These are phyloP conservation scores for Verbascum thapsus DNA, from an alignment of 257 asterid species.

Conservation along the genomic window DNA sequence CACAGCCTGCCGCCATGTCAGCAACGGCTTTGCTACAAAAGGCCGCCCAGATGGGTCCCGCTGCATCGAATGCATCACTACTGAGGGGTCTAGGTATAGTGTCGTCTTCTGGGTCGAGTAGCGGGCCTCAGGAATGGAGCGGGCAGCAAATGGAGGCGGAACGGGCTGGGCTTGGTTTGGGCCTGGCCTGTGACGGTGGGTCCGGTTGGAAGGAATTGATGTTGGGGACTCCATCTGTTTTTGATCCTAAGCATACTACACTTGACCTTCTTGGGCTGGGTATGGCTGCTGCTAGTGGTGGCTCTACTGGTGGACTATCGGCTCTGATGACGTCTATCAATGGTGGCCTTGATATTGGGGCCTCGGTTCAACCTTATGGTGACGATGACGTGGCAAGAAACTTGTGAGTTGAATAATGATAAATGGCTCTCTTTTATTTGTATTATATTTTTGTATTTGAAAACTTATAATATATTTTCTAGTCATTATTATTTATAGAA, in stretches of 20 bases:
- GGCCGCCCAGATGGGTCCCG: conserved; percentile 82
- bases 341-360: conserved; percentile 51
- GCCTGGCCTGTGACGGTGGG: conserved; percentile 58
- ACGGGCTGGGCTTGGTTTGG: conserved; percentile 66
- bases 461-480: neutral
- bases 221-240: conserved; percentile 81
- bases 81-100: conserved; percentile 63
- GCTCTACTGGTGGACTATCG: conserved; percentile 58
- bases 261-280: conserved; percentile 92
- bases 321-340: conserved; percentile 71
- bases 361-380: conserved; percentile 47
- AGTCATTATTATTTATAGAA: neutral
- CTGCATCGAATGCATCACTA: conserved; percentile 61
- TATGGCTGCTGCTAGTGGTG: conserved; percentile 76
- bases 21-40: conserved; percentile 89
- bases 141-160: conserved; percentile 44
- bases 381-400: conserved; percentile 52
- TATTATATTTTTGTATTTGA: conserved; percentile 10
- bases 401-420: conserved; percentile 30
- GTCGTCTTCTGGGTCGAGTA: conserved; percentile 44
- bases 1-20: conserved; percentile 77
- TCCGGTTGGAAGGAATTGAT: conserved; percentile 78
- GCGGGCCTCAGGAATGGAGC: conserved; percentile 49
- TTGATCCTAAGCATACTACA: conserved; percentile 76
- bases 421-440: neutral